A percentile compares a stretch with the other conserved stretches of the same genome.
These are phyloP conservation scores for Alisma plantagoaquatica DNA, from an alignment of 106 monocot genomes.

Conservation along the genomic window DNA sequence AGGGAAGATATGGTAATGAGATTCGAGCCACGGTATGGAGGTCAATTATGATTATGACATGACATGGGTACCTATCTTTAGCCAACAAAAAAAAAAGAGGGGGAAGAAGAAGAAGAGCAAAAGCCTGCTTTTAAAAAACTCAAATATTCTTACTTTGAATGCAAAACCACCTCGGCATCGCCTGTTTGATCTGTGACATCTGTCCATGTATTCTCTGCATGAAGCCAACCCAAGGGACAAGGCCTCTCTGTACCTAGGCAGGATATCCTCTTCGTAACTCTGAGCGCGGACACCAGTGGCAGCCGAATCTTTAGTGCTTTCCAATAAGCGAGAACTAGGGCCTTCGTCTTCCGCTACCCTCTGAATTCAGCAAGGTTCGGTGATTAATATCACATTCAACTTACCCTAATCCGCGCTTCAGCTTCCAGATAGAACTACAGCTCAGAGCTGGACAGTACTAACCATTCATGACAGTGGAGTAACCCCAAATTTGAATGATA, in stretches of 20 bases:
- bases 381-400: too few species aligned
- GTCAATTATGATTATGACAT: too few species aligned
- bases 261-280: constrained; percentile 38
- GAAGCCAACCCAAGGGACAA: constrained; percentile 28
- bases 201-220: constrained; percentile 22
- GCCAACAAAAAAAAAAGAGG: not conserved
- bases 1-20: too few species aligned
- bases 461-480: too few species aligned
- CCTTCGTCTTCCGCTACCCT: constrained; percentile 29
- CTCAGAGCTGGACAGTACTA: too few species aligned
- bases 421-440: too few species aligned
- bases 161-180: constrained; percentile 11
- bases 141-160: constrained; percentile 44
- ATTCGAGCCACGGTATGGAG: too few species aligned
- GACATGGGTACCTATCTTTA: too few species aligned
- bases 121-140: too few species aligned
- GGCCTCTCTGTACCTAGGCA: constrained; percentile 52
- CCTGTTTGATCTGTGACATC: constrained; percentile 9
- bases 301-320: constrained; percentile 7
- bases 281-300: constrained; percentile 26
- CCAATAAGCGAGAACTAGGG: constrained; percentile 3
- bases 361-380: too few species aligned
- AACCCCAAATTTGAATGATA: too few species aligned
- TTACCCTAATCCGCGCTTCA: too few species aligned
- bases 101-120: constrained; percentile 2